phyloP scores from a whole-genome alignment of 768 basidiomycete genomes.

The Serpula lacrymans region DNA sequence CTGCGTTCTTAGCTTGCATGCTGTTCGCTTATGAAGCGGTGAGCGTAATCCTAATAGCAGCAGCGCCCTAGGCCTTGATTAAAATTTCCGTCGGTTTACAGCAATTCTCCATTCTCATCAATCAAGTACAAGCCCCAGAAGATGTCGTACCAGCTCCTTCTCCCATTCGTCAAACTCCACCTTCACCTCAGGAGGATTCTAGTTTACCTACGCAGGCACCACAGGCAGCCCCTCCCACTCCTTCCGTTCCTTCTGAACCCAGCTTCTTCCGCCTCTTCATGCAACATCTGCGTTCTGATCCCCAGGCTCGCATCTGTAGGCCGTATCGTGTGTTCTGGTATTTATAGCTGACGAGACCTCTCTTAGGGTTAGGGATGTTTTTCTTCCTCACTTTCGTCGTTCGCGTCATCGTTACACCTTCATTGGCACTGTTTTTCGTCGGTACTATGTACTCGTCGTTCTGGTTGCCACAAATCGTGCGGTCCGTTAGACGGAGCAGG shows the following conservation, averaged over 20 bases:
- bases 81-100: slow-evolving; percentile 31
- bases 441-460: slow-evolving; percentile 70
- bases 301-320: slow-evolving; percentile 71
- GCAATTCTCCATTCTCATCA: slow-evolving; percentile 82
- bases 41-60: slow-evolving; percentile 33
- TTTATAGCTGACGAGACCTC: slow-evolving; percentile 10
- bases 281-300: slow-evolving; percentile 61
- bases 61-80: too few relatives aligned
- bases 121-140: slow-evolving; percentile 82
- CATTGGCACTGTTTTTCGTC: slow-evolving; percentile 63
- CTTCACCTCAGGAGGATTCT: slow-evolving; percentile 15
- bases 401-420: slow-evolving; percentile 67
- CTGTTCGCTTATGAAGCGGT: slow-evolving; percentile 84
- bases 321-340: slow-evolving; percentile 1
- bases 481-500: slow-evolving; percentile 69
- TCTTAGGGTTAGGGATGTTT: slow-evolving; percentile 62
- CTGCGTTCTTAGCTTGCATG: slow-evolving; percentile 79
- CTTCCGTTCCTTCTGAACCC: slow-evolving; percentile 10
- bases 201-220: slow-evolving; percentile 15
- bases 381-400: slow-evolving; percentile 70
- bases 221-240: slow-evolving; percentile 12
- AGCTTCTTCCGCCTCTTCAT: slow-evolving; percentile 48
- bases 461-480: slow-evolving; percentile 83
- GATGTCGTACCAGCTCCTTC: slow-evolving; percentile 36
- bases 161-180: slow-evolving; percentile 29